Base-by-base conservation (phyloP, 257 asterid species). In the Striga asiatica region DNA sequence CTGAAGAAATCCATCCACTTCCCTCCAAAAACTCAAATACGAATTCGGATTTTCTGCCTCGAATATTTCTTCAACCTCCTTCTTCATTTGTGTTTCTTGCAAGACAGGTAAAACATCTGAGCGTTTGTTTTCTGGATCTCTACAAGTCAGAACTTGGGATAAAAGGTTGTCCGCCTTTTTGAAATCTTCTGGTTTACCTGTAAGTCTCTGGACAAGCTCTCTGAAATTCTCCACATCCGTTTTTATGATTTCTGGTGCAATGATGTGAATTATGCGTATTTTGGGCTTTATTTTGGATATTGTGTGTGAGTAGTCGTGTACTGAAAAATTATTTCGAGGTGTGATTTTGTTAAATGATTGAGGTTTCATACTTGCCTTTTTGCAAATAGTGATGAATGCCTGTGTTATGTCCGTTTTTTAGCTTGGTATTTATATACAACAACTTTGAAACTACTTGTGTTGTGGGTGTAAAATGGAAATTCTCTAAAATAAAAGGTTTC, bases 241-340 rank as follows among this genome's bases (percentile, higher is more conserved):
- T 69, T 77, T 81, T 52, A 88, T 88, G 63, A 88, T 75, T 41
- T 84, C 69, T 4, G 94, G 94, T 35, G 84, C 85, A 23, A 79
- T 71, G 47, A 84, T 63, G 80, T 88, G 94, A 66, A 81, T 81
- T 67, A 88, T 78, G 63, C 96, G 89, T 16, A 84, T 81, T 70
- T 79, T 84, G 0, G 94, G 93, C 82, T 74, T 84, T 24, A 56
- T 28, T 59, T 75, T 79, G 69, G 68, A 66, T 50, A 78, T 71
- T 8, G 70, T 45, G 53, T 50, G 84, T 1, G 95, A 82, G 22
- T 71, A 68, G 6, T 71, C 62, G 32, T 70, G 75, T 71, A 74
- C 45, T 52, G 53, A 14, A 50, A 68, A 61, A 65, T 68, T 72
- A 9, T 81, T 55, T 9, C 74, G 56, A 25, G 45, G 42, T 52